These are phyloP conservation scores for Lentinula sp. DNA, from an alignment of 768 basidiomycete genomes.

Conservation along the genomic window DNA sequence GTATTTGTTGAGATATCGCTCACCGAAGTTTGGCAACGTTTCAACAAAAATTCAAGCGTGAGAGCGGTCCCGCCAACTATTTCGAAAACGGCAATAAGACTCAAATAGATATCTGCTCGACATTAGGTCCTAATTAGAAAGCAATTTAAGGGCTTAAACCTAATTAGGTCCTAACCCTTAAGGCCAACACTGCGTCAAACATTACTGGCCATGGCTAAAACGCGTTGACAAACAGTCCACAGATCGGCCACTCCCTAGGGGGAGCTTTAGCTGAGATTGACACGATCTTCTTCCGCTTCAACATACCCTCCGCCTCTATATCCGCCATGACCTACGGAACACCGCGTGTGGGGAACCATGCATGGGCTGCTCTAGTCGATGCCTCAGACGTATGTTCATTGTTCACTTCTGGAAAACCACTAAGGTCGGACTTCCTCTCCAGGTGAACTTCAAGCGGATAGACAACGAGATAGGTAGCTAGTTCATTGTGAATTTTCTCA, in stretches of 20 bases:
- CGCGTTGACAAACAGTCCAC: neutral
- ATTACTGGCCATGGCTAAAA: no score
- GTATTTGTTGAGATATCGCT: no score
- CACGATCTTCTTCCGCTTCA: constrained; percentile 23
- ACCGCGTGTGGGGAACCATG: neutral
- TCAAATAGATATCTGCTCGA: no score
- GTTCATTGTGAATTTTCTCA: neutral
- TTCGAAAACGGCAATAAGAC: no score
- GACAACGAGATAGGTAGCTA: constrained; percentile 20
- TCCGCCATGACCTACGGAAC: constrained; percentile 1
- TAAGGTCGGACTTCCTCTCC: constrained; percentile 27
- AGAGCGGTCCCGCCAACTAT: no score
- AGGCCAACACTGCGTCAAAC: no score
- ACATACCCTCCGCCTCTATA: constrained; percentile 19
- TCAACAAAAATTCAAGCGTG: no score
- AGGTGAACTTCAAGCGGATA: constrained; percentile 33
- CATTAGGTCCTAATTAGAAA: no score
- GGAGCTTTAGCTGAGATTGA: constrained; percentile 27
- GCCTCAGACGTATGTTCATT: neutral
- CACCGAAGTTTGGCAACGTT: no score
- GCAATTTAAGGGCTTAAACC: no score
- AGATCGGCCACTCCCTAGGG: constrained; percentile 29
- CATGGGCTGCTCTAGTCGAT: neutral
- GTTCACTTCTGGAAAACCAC: constrained; percentile 32
- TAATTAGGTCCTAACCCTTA: no score